phyloP scores from a whole-genome alignment of 2,329 filamentous ascomycete genomes.

The Colletotrichum sidae region DNA sequence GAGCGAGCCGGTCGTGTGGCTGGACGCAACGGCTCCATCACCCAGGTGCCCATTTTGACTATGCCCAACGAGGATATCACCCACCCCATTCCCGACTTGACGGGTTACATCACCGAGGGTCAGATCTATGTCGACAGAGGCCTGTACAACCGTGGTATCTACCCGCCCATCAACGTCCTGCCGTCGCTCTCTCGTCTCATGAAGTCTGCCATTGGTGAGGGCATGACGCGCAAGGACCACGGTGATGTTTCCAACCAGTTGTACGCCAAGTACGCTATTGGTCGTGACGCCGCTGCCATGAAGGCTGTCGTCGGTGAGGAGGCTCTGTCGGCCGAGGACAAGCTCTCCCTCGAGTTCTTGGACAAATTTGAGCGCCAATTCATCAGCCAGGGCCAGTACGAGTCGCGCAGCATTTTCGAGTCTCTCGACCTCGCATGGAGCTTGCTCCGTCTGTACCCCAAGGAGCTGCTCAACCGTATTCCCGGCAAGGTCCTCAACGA shows the following conservation, averaged over 20 bases:
- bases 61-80: slow-evolving; percentile 99
- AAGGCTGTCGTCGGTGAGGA: slow-evolving; percentile 99
- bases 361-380: slow-evolving; percentile 98
- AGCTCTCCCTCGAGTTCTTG: slow-evolving; percentile 96
- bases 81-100: slow-evolving; percentile 98
- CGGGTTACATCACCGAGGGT: slow-evolving; percentile 98
- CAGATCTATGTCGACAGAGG: slow-evolving; percentile 98
- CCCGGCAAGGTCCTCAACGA: slow-evolving; percentile 85
- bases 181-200: slow-evolving; percentile 98
- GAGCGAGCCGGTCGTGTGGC: slow-evolving; percentile 98
- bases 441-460: slow-evolving; percentile 95
- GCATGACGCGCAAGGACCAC: slow-evolving; percentile 96
- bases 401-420: slow-evolving; percentile 91
- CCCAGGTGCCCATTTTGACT: slow-evolving; percentile 97
- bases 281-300: slow-evolving; percentile 97
- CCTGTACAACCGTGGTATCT: slow-evolving; percentile 95
- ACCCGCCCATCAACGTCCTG: slow-evolving; percentile 98
- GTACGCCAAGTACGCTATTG: slow-evolving; percentile 99
- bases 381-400: slow-evolving; percentile 92
- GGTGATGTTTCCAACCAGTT: slow-evolving; percentile 99
- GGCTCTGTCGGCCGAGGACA: slow-evolving; percentile 94
- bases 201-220: slow-evolving; percentile 99
- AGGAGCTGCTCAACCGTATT: slow-evolving; percentile 96
- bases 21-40: slow-evolving; percentile 97
- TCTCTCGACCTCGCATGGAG: slow-evolving; percentile 97